Conservation (phyloP, 768 basidiomycete species). For the Austroboletus eburneus region DNA sequence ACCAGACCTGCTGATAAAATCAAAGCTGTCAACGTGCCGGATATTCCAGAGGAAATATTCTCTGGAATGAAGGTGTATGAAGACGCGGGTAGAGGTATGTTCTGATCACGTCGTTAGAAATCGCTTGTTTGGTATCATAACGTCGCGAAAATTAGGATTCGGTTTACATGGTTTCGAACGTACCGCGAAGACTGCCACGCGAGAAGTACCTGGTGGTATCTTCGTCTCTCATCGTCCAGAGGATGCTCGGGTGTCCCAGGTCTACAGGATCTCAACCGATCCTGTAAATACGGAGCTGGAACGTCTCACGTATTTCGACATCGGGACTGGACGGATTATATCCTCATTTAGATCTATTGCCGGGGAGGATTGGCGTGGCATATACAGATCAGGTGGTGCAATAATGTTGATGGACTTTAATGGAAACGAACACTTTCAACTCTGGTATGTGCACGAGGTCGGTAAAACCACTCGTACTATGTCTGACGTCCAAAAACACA, state of each 20-base stretch:
- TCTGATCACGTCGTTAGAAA: background rate
- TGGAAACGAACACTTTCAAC: constrained; percentile 39
- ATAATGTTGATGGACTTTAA: constrained; percentile 39
- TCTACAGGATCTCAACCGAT: constrained; percentile 33
- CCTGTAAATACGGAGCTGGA: constrained; percentile 24
- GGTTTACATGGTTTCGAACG: constrained; percentile 26
- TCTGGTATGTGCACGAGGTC: constrained; percentile 28
- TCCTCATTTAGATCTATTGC: constrained; percentile 27
- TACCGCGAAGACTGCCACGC: constrained; percentile 7
- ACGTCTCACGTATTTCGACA: constrained; percentile 38
- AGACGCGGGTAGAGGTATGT: constrained; percentile 34
- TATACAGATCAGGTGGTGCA: constrained; percentile 33
- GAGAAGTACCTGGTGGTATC: constrained; percentile 19
- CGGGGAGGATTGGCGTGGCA: constrained; percentile 41
- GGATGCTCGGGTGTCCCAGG: constrained; percentile 36
- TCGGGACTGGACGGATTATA: constrained; percentile 37
- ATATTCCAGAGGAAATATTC: constrained; percentile 31
- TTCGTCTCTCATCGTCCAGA: constrained; percentile 38
- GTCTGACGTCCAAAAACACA: constrained; percentile 5
- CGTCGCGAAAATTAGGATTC: constrained; percentile 22
- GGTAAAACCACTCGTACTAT: background rate
- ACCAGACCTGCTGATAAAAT: constrained; percentile 36
- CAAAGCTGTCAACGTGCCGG: constrained; percentile 35
- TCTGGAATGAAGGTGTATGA: constrained; percentile 37
- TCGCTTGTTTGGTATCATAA: background rate